phyloP scores from a whole-genome alignment of 176 grass and related monocot genomes.

The Pontederia crassipes region DNA sequence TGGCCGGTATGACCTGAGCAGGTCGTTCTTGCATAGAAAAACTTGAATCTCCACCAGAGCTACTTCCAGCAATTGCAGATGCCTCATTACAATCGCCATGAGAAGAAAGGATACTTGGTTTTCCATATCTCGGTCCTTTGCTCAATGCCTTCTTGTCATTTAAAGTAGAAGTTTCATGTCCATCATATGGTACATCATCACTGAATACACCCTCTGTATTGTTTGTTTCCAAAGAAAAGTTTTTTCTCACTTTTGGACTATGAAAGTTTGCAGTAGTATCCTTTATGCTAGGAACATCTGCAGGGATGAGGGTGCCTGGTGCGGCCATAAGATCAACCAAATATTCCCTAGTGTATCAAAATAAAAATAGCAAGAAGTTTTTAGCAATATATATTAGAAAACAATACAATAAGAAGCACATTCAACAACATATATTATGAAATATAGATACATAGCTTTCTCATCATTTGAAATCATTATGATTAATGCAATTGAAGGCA shows the following conservation, averaged over 20 bases:
- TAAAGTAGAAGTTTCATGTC: constrained; percentile 24
- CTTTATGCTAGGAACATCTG: constrained; percentile 80
- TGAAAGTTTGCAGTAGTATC: constrained; percentile 33
- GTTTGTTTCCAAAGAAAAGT: constrained; percentile 24
- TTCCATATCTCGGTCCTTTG: constrained; percentile 42
- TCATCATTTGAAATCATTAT: no score
- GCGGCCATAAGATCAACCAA: constrained; percentile 99
- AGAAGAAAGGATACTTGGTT: constrained; percentile 21
- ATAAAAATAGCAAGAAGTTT: constrained; percentile 3
- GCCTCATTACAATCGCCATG: constrained; percentile 31
- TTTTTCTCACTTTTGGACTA: constrained; percentile 30
- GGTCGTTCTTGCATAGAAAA: constrained; percentile 35
- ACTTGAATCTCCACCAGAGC: constrained; percentile 28
- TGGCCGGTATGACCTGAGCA: constrained; percentile 47
- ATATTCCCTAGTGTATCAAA: constrained; percentile 54
- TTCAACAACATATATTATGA: no score
- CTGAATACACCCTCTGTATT: constrained; percentile 25
- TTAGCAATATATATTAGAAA: neutral
- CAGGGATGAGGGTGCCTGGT: constrained; percentile 87
- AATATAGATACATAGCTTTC: no score
- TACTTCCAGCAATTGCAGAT: constrained; percentile 31
- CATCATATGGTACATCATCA: constrained; percentile 23
- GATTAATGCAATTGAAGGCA: no score
- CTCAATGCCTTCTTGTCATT: constrained; percentile 31
- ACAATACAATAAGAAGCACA: no score